Evolutionary conservation across 148 eudicot species (phyloP), one percentile per base, ranked within the genome.

Genomic region (Rhododendron mucronatum): DNA sequence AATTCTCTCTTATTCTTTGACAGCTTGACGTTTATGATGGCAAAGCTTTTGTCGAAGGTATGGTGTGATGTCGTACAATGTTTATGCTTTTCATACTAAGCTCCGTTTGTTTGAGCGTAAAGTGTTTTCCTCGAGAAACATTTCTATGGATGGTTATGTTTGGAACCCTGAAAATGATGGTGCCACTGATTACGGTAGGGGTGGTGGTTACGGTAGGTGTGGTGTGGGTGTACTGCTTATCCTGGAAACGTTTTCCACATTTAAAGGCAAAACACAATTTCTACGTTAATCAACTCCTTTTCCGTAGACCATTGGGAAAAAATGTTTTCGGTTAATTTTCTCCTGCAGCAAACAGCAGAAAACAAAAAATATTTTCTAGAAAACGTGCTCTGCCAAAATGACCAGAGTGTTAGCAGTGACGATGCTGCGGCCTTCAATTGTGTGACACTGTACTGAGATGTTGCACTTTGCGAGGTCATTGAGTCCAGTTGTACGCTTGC

Each of bases 1-100:
- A 47, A 84, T 83, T 59, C 21, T 51, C 26, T 67, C 78, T 69
- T 73, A 28, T 90, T 86, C 65, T 86, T 78, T 87, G 83, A 80
- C 98, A 97, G 98, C 94, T 97, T 81, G 99, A 97, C 78, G 92
- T 95, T 63, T 91, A 97, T 88, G 98, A 97, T 79, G 99, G 99
- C 81, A 95, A 94, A 89, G 93, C 92, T 82, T 78, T 92, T 5
- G 95, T 85, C 1, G 95, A 93, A 96, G 99, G 98, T 96, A 93
- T 28, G 80, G 33, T 45, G 39, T 53, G 47, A 33, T 50, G 55
- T 21, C 59, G 18, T 3, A 51, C 30, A 59, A 69, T 87, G 77
- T 86, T 21, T 82, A 59, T 35, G 21, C 26, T 63, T 28, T 82
- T 10, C 6, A 82, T 63, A n/a, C 35, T 61, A 21, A 82, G 8